Conservation (phyloP, 2,329 filamentous ascomycete genomes). For the Ophiostoma fasciatum region DNA sequence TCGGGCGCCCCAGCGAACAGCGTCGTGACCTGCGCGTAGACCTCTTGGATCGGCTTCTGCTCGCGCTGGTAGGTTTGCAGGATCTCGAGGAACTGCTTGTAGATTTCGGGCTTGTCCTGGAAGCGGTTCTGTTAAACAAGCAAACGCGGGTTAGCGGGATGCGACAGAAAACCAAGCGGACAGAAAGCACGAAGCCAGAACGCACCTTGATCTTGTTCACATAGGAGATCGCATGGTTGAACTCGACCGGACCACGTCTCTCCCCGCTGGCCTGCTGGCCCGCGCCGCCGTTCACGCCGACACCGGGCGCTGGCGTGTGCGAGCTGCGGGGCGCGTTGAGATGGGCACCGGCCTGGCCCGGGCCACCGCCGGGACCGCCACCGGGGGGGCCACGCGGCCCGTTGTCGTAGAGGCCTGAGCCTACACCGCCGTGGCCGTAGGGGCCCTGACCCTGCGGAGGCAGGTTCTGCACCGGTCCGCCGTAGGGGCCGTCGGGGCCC, state of each 20-base stretch:
- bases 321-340: conserved; percentile 37
- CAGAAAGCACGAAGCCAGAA: background rate
- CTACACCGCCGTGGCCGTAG: conserved; percentile 14
- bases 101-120: conserved; percentile 90
- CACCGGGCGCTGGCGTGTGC: conserved; percentile 36
- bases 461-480: conserved; percentile 37
- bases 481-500: conserved; percentile 48
- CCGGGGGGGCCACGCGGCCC: conserved; percentile 4
- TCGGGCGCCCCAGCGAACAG: conserved; percentile 89
- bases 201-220: conserved; percentile 98
- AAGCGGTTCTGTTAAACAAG: conserved; percentile 63
- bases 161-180: background rate
- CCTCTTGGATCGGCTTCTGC: conserved; percentile 95
- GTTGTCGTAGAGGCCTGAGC: conserved; percentile 7
- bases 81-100: conserved; percentile 98
- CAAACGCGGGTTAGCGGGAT: background rate
- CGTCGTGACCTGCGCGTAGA: conserved; percentile 91
- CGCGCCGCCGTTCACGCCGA: conserved; percentile 45
- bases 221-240: conserved; percentile 98
- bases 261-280: conserved; percentile 51
- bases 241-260: conserved; percentile 88
- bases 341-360: no score
- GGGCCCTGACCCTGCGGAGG: conserved; percentile 20
- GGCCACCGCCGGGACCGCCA: conserved; percentile 1
- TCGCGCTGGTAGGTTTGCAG: conserved; percentile 96